Base-by-base conservation (phyloP, 345 rosid species). In the Murraya koenigii region DNA sequence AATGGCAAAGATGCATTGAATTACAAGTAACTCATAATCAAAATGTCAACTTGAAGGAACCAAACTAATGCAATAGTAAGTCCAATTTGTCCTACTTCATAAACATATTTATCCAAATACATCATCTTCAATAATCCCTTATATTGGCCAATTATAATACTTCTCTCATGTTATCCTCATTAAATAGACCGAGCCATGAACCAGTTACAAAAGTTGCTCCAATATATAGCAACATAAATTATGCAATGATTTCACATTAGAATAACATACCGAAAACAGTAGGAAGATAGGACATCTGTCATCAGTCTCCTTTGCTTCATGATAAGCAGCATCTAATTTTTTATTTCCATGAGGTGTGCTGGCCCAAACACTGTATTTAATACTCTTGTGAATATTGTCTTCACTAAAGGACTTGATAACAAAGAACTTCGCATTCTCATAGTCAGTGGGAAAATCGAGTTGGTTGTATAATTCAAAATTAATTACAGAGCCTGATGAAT, bases 341-440 rank as follows among this genome's bases (percentile, higher is more conserved):
- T 84, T 88, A 85, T 88, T 91, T 49, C 96, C 96, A 81, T 90
- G 92, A 0, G 96, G 91, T 0, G 96, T 91, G 80, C 96, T 91
- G 41, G 96, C 90, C 96, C 96, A 91, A 61, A 88, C 88, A 75
- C 75, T 84, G 80, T 90, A 90, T 79, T 90, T 91, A 44, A 91
- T 90, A 75, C 96, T 90, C 82, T 86, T 88, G 80, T 91, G 96
- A 71, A 91, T 88, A 81, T 91, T 90, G 84, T 91, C 96, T 81
- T 91, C 96, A 78, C 94, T 91, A 78, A 91, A 91, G 62, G 96
- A 91, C 85, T 91, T 91, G 77, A 91, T 88, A 66, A 91, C 77
- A 72, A 90, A 91, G 82, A 87, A 90, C 83, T 84, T 91, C 72
- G 91, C 94, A 79, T 84, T 81, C 82, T 83, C 83, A 62, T 91